These are phyloP conservation scores for Triangularia verruculosa DNA, from an alignment of 2,329 filamentous ascomycete species.

Conservation along the genomic window DNA sequence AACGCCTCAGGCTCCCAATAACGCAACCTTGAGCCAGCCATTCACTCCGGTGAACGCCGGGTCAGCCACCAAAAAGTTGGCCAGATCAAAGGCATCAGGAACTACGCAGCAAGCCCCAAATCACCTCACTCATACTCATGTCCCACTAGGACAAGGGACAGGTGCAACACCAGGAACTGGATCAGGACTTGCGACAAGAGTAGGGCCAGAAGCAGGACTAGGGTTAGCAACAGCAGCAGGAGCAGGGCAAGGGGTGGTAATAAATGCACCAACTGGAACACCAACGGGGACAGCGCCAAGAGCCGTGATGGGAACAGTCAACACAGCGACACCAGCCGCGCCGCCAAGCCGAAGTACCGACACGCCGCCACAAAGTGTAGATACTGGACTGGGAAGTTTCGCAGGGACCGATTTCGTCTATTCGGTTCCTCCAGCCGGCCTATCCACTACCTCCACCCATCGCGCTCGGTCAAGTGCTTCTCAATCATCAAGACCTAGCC, in stretches of 20 bases:
- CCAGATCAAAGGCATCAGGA: conserved; percentile 46
- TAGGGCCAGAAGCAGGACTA: background rate
- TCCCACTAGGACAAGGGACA: background rate
- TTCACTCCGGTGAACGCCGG: conserved; percentile 21
- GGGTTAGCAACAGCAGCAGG: background rate
- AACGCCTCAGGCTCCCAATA: background rate
- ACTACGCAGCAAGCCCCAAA: conserved; percentile 33
- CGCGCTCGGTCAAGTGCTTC: conserved; percentile 6
- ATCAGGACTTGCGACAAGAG: too few relatives aligned
- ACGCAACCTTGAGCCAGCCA: conserved; percentile 18
- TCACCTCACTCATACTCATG: conserved; percentile 5
- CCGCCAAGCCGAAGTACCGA: background rate
- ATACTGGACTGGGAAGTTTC: background rate
- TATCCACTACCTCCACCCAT: background rate
- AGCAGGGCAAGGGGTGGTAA: background rate
- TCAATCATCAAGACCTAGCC: background rate
- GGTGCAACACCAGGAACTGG: background rate
- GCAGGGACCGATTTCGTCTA: background rate
- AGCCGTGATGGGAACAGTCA: background rate
- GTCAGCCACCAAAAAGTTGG: conserved; percentile 29
- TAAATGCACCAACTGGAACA: too few relatives aligned
- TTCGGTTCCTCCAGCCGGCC: background rate
- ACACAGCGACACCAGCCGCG: background rate
- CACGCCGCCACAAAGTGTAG: background rate
- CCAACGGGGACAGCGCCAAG: background rate